phyloP scores from a whole-genome alignment of 805 yeast genomes.

The Tetrapisispora iriomotensis region DNA sequence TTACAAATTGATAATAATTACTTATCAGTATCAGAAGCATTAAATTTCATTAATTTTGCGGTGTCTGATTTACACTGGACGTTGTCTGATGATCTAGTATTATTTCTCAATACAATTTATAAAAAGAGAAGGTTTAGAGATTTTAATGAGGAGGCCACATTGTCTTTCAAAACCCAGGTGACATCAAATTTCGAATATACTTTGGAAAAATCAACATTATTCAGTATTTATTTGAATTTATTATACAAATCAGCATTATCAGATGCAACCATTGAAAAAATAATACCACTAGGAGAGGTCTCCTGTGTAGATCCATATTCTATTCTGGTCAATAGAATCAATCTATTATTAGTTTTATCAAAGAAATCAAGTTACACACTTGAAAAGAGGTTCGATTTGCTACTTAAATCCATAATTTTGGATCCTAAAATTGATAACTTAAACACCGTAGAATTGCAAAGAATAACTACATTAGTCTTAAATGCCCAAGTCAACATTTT shows the following conservation, averaged over 20 bases:
- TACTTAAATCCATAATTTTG: conserved; percentile 12
- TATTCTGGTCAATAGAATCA: conserved; percentile 22
- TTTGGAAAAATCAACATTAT: conserved; percentile 7
- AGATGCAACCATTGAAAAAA: conserved; percentile 15
- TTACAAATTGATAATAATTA: conserved; percentile 10
- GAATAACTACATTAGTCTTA: background rate
- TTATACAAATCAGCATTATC: conserved; percentile 8
- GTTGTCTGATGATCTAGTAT: conserved; percentile 40
- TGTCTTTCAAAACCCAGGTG: conserved; percentile 6
- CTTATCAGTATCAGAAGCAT: conserved; percentile 6
- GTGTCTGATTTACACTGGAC: conserved; percentile 26
- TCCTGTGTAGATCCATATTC: conserved; percentile 10
- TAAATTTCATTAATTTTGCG: conserved; percentile 14
- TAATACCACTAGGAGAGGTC: conserved; percentile 24
- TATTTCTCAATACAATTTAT: conserved; percentile 23
- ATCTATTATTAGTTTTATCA: conserved; percentile 19
- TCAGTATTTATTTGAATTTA: conserved; percentile 18
- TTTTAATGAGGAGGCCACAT: conserved; percentile 15
- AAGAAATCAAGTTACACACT: conserved; percentile 12
- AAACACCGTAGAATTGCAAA: conserved; percentile 6
- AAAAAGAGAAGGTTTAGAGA: conserved; percentile 22
- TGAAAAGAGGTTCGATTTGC: conserved; percentile 17
- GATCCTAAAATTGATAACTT: conserved; percentile 7
- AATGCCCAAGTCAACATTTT: background rate
- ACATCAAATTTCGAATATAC: conserved; percentile 3